Percentiles rank a stretch among this genome's conserved stretches.
phyloP scores from a whole-genome alignment of 2,329 filamentous ascomycete species.

The Neonectria sp. region DNA sequence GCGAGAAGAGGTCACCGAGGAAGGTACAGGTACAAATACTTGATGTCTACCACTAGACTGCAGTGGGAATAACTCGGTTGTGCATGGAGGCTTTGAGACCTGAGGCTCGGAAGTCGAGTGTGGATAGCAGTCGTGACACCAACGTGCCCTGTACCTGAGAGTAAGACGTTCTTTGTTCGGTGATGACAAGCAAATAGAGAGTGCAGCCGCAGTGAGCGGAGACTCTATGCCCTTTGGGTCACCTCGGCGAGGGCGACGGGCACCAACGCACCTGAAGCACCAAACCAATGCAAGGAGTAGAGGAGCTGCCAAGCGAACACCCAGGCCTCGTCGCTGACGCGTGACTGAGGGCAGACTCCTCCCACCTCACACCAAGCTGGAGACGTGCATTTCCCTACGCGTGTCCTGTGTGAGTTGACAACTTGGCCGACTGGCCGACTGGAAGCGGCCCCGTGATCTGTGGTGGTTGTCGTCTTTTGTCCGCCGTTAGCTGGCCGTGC shows the following conservation, averaged over 20 bases:
- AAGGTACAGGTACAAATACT: constrained; percentile 44
- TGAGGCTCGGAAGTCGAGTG: constrained; percentile 24
- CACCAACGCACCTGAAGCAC: constrained; percentile 19
- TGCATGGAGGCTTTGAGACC: constrained; percentile 24
- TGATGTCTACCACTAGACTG: neutral
- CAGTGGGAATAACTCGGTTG: constrained; percentile 19
- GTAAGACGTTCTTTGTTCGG: constrained; percentile 5
- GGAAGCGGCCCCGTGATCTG: constrained; percentile 17
- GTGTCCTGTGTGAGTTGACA: constrained; percentile 15
- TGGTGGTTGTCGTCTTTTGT: constrained; percentile 6
- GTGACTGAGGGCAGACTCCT: constrained; percentile 21
- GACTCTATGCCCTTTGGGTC: constrained; percentile 9
- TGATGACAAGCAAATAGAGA: neutral
- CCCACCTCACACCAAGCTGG: neutral
- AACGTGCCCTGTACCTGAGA: constrained; percentile 20
- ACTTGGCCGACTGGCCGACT: neutral
- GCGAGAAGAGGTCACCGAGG: neutral
- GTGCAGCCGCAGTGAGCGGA: constrained; percentile 9
- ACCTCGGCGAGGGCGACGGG: constrained; percentile 24
- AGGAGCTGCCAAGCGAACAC: constrained; percentile 8
- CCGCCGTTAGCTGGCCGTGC: constrained; percentile 13
- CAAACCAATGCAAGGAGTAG: constrained; percentile 17
- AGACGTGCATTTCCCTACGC: constrained; percentile 9
- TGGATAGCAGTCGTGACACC: constrained; percentile 33
- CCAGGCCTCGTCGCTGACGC: constrained; percentile 18